These are phyloP conservation scores for Anthracocystis setariae DNA, from an alignment of 1,284 basidiomycete species.

Conservation along the genomic window DNA sequence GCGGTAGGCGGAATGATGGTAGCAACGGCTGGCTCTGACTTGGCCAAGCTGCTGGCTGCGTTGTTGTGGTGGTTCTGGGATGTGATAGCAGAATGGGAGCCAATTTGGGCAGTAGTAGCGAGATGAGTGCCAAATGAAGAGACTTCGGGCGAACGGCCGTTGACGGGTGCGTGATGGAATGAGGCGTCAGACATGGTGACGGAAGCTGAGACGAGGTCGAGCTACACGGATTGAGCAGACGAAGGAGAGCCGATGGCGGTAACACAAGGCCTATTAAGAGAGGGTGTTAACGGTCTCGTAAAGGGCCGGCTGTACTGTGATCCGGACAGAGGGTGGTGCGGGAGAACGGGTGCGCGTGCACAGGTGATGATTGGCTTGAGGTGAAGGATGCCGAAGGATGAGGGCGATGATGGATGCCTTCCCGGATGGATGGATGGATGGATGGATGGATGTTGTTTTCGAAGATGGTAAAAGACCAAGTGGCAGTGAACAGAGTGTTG, in stretches of 20 bases:
- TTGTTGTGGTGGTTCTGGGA: constrained; percentile 15
- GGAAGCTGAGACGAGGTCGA: neutral
- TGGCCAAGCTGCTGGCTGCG: constrained; percentile 7
- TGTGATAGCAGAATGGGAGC: neutral
- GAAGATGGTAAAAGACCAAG: neutral
- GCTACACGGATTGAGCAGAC: no score
- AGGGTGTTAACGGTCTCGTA: no score
- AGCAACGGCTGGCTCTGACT: constrained; percentile 19
- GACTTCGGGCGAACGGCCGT: constrained; percentile 17
- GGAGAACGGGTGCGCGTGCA: no score
- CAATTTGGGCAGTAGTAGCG: no score
- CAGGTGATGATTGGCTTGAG: no score
- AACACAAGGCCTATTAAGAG: no score
- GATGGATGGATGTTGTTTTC: constrained; percentile 14
- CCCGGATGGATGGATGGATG: constrained; percentile 7
- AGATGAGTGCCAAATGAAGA: neutral
- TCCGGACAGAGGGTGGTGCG: no score
- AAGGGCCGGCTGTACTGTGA: no score
- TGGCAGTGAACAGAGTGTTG: constrained; percentile 3
- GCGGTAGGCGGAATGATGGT: constrained; percentile 37
- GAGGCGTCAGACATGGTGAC: constrained; percentile 27
- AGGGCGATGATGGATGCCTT: neutral
- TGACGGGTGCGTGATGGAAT: constrained; percentile 10
- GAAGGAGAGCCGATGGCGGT: no score
- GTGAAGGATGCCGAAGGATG: neutral